Base-by-base conservation (phyloP, 192 early-diverging fungal genomes). In the Martensiomyces pterosporus region DNA sequence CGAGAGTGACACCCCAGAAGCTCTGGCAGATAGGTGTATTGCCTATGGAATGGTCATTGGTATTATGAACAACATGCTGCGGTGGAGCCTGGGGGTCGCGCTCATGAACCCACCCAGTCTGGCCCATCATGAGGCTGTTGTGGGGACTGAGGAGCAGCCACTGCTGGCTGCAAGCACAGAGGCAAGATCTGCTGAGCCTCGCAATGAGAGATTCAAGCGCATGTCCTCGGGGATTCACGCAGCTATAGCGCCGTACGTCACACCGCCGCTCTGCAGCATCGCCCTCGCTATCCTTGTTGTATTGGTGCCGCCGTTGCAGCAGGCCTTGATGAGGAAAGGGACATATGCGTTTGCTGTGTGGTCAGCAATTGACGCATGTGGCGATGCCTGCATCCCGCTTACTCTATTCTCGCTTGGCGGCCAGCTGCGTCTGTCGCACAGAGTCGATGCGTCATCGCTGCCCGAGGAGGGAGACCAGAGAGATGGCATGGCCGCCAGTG, bases 31-130 rank as follows among this genome's bases (percentile, higher is more conserved):
- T 61, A 77, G 86, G 40, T 80, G 83, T n/a, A 80, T 88, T 35
- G 80, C 86, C 1, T 90, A 88, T 56, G 84, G 85, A 23, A 70
- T 90, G 22, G 80, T 88, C 43, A 86, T 81, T 53, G 80, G 79
- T 24, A 78, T 88, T 36, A 82, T 88, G 61, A 80, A 81, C 48
- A 88, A 90, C 59, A 52, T 90, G 9, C 32, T 86, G 21, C 79
- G 85, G 22, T 90, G 85, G 85, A 85, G 83, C 15, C 78, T 84
- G 12, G 86, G 85, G 46, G 83, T 82, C 32, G 64, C 69, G 2
- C 64, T 83, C 4, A 59, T 88, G 45, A 53, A 53, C 2, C 66
- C 60, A 10, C 19, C 60, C 23, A n/a, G n/a, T n/a, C n/a, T n/a
- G n/a, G n/a, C n/a, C n/a, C n/a, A n/a, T n/a, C n/a, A n/a, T n/a